Conservation (phyloP, 2,329 filamentous ascomycete species). For the Monilinia fructicola region DNA sequence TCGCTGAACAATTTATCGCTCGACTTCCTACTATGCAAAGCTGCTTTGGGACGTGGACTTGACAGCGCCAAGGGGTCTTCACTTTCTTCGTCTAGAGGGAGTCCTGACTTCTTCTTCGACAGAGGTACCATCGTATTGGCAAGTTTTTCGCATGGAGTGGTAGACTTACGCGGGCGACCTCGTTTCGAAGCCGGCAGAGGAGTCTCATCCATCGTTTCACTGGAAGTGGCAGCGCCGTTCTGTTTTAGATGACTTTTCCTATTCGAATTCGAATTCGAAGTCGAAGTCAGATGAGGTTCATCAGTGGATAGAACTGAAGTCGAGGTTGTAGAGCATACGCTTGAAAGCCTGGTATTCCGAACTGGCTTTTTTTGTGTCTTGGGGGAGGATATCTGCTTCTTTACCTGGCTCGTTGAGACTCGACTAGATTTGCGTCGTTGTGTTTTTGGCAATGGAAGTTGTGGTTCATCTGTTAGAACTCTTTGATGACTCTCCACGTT, state of each 20-base stretch:
- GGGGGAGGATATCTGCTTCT: not conserved
- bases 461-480: not conserved
- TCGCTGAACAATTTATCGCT: conserved; percentile 60
- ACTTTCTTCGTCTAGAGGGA: conserved; percentile 27
- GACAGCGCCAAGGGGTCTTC: conserved; percentile 33
- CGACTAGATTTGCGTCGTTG: conserved; percentile 10
- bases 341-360: not conserved
- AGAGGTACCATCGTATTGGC: conserved; percentile 22
- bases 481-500: not conserved
- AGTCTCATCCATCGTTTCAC: not conserved
- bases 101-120: conserved; percentile 32
- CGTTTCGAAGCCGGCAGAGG: conserved; percentile 13
- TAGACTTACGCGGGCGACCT: not conserved
- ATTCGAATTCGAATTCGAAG: not conserved
- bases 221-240: not conserved
- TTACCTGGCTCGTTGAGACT: conserved; percentile 10
- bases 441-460: not conserved
- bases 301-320: conserved; percentile 5
- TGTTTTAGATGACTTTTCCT: not conserved
- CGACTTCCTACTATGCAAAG: conserved; percentile 6
- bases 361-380: not conserved
- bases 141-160: conserved; percentile 5
- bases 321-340: conserved; percentile 7
- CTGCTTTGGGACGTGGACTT: conserved; percentile 2
- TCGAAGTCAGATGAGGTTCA: not conserved